These are phyloP conservation scores for Ceratocystis alfenasii DNA, from an alignment of 2,329 filamentous ascomycete genomes.

Conservation along the genomic window DNA sequence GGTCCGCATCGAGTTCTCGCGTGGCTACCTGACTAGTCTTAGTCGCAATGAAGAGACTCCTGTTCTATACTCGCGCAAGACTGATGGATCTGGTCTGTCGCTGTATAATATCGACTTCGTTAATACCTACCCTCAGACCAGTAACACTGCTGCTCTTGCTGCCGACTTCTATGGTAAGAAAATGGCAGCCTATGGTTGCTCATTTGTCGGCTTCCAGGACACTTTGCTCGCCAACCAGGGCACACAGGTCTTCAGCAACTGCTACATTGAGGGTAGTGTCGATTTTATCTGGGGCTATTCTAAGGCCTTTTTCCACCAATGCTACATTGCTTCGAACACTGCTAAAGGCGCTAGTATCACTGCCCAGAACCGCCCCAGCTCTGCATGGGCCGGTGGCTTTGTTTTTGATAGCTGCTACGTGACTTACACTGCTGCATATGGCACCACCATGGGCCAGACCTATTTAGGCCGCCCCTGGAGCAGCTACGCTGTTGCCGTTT, in stretches of 20 bases:
- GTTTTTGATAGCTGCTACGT: constrained; percentile 28
- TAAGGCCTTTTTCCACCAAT: constrained; percentile 31
- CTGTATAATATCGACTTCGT: constrained; percentile 51
- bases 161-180: constrained; percentile 25
- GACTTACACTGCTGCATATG: constrained; percentile 17
- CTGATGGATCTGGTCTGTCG: constrained; percentile 39
- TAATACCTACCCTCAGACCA: constrained; percentile 36
- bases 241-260: constrained; percentile 37
- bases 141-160: constrained; percentile 38
- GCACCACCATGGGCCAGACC: constrained; percentile 29
- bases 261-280: constrained; percentile 37
- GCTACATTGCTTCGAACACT: constrained; percentile 31
- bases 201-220: constrained; percentile 39
- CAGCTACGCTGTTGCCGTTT: constrained; percentile 36
- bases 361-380: constrained; percentile 28
- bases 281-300: constrained; percentile 31
- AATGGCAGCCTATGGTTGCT: constrained; percentile 31
- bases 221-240: constrained; percentile 38
- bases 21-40: constrained; percentile 21
- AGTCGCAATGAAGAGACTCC: constrained; percentile 41
- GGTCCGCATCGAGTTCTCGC: constrained; percentile 39
- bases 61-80: constrained; percentile 28
- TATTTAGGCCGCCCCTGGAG: constrained; percentile 41
- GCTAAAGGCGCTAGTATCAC: constrained; percentile 28
- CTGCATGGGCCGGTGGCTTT: constrained; percentile 28